phyloP scores from a whole-genome alignment of 345 rosid species.

The Reutealis trisperma region DNA sequence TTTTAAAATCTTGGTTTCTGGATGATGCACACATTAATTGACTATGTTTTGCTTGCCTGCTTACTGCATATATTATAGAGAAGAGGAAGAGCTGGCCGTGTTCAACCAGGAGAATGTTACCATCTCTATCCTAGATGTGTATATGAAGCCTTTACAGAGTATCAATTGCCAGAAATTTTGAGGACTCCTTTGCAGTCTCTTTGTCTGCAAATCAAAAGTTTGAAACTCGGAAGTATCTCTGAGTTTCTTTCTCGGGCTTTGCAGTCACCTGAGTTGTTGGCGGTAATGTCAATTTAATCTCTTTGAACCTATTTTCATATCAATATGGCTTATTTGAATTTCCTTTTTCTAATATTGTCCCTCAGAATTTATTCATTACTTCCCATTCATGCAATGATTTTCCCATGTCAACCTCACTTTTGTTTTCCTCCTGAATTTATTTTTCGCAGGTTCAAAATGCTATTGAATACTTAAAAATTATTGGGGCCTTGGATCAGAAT shows the following conservation, averaged over 20 bases:
- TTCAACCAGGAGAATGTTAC: slow-evolving; percentile 89
- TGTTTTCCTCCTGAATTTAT: slow-evolving; percentile 8
- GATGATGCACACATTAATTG: background rate
- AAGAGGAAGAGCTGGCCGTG: slow-evolving; percentile 96
- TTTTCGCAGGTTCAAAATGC: slow-evolving; percentile 81
- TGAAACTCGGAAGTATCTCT: slow-evolving; percentile 81
- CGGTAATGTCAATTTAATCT: slow-evolving; percentile 46
- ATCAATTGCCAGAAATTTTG: slow-evolving; percentile 92
- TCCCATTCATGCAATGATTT: background rate
- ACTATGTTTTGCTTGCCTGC: background rate
- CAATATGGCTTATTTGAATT: background rate
- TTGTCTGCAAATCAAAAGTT: slow-evolving; percentile 87
- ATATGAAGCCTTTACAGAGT: slow-evolving; percentile 79
- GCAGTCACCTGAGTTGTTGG: slow-evolving; percentile 85
- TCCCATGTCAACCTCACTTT: background rate
- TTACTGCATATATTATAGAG: slow-evolving; percentile 50
- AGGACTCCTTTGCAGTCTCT: slow-evolving; percentile 93
- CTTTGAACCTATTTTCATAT: slow-evolving; percentile 13
- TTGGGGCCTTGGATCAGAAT: slow-evolving; percentile 80
- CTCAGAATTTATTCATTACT: background rate
- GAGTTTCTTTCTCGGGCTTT: slow-evolving; percentile 81
- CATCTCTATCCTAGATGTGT: slow-evolving; percentile 88
- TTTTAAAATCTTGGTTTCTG: background rate
- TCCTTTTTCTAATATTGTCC: background rate
- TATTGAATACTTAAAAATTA: slow-evolving; percentile 76